These are phyloP conservation scores for Austroboletus novae-zelandiae DNA, from an alignment of 1,284 basidiomycete species.

Conservation along the genomic window DNA sequence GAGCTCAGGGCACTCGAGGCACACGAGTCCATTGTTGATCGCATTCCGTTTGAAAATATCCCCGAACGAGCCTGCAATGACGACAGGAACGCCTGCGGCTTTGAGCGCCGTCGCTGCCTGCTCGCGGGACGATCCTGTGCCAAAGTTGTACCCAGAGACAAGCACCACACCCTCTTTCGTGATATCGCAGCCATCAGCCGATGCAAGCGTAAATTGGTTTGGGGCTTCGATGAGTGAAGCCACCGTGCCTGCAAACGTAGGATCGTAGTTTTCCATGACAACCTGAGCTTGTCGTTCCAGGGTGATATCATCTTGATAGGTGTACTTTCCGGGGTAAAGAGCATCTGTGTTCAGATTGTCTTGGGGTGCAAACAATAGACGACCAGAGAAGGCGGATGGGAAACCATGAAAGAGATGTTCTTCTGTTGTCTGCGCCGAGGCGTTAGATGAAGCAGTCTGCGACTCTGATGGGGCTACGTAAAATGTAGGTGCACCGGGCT, in stretches of 20 bases:
- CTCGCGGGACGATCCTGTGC: constrained; percentile 97
- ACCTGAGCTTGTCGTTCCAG: constrained; percentile 92
- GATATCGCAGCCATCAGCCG: constrained; percentile 13
- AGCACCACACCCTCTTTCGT: constrained; percentile 70
- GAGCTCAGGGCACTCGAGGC: constrained; percentile 89
- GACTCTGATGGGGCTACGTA: constrained; percentile 45
- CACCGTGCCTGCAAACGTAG: constrained; percentile 77
- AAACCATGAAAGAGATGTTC: constrained; percentile 78
- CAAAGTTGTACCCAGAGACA: constrained; percentile 97
- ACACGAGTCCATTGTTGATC: constrained; percentile 98
- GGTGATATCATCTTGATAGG: constrained; percentile 99
- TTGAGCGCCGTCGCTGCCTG: constrained; percentile 98
- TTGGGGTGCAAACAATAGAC: constrained; percentile 89
- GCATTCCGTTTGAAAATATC: constrained; percentile 99
- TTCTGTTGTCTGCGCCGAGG: constrained; percentile 31
- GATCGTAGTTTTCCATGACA: constrained; percentile 99
- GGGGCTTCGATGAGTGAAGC: constrained; percentile 49
- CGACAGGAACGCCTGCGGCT: constrained; percentile 88
- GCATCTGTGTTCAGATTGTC: constrained; percentile 99
- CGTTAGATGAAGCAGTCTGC: constrained; percentile 22
- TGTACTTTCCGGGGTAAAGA: constrained; percentile 99
- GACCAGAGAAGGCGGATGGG: constrained; percentile 81
- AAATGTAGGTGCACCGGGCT: constrained; percentile 55
- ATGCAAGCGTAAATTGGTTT: constrained; percentile 5
- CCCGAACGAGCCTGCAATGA: constrained; percentile 95